Evolutionary conservation across 164 flowering plant genomes (phyloP).

Genomic region (Platanus orientalis): DNA sequence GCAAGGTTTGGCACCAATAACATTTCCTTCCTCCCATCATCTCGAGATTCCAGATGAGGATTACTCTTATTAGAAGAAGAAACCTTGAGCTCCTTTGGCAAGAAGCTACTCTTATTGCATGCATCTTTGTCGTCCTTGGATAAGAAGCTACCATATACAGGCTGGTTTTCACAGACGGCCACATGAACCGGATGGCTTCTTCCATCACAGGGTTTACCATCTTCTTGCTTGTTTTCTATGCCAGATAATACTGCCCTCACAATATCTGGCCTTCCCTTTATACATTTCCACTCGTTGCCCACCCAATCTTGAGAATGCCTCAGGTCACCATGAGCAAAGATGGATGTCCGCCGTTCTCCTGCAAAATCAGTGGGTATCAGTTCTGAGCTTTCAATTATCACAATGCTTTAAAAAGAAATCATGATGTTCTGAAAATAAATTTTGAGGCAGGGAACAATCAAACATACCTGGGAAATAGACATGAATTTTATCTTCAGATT

Average conservation of each 20-base stretch:
- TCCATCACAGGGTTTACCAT: constrained; percentile 6
- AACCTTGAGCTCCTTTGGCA: neutral
- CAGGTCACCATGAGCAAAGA: constrained; percentile 32
- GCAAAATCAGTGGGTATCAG: constrained; percentile 14
- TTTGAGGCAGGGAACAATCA: too few relatives aligned
- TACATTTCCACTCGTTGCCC: constrained; percentile 41
- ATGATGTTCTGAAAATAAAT: too few relatives aligned
- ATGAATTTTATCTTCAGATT: constrained; percentile 33
- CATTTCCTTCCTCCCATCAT: constrained; percentile 9
- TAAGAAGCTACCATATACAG: neutral
- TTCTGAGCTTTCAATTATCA: neutral
- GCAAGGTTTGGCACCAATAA: constrained; percentile 31
- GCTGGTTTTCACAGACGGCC: neutral
- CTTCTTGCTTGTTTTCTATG: constrained; percentile 10
- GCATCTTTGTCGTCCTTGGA: constrained; percentile 5
- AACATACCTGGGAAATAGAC: constrained; percentile 76
- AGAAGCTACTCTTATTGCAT: neutral
- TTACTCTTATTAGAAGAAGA: neutral
- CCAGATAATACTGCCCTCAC: constrained; percentile 24
- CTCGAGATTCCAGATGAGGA: constrained; percentile 3
- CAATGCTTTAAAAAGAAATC: too few relatives aligned
- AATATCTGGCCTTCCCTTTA: constrained; percentile 52
- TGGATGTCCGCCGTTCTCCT: constrained; percentile 51
- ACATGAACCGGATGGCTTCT: neutral
- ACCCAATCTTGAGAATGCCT: constrained; percentile 79